Evolutionary conservation across 352 stramenopile species (phyloP), one percentile per base, ranked within the genome.

Genomic region (Pythium sp.): DNA sequence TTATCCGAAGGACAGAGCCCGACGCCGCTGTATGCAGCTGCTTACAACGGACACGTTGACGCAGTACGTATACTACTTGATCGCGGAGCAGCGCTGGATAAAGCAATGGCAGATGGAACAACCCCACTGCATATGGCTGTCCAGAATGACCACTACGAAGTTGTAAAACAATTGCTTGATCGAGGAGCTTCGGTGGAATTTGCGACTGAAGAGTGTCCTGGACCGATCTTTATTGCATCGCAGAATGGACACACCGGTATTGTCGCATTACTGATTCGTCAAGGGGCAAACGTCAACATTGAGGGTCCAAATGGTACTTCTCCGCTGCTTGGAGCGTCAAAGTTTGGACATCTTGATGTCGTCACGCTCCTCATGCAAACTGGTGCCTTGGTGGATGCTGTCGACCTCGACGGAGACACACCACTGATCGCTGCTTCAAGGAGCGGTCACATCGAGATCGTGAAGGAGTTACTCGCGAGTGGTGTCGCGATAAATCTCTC

Each of bases 1-100:
- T 18, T 65, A 18, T 18, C 28, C 36, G 11, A 56, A 34, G 60
- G 60, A 7, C 18, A 24, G 12, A 58, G 46, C 20, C 24, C 46
- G 3, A 51, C 60, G 18, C 60, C 60, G 2, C 30, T 65, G 24
- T 65, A 65, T 30, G 60, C 60, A 58, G 60, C 60, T 20, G 60
- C 46, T 41, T 58, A 58, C 30, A 65, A 28, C 8, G 60, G 60
- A 0, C 47, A 65, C n/a, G 22, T 20, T 18, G 46, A 58, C 6
- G 30, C 26, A 32, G 46, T 49, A 22, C 20, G 28, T 6, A 6
- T 32, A 36, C 22, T 65, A 24, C 46, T 58, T 34, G 60, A 51
- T 22, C 46, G 22, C 22, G 60, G 60, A 47, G 30, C 60, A 0
- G n/a, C 38, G 34, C 2, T 57, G n/a, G 46, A 49, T 34, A 58